Percentiles rank a stretch among this genome's conserved stretches.
Evolutionary conservation across 495 filamentous ascomycete genomes (phyloP).

Genomic region (Rhypophila decipiens): DNA sequence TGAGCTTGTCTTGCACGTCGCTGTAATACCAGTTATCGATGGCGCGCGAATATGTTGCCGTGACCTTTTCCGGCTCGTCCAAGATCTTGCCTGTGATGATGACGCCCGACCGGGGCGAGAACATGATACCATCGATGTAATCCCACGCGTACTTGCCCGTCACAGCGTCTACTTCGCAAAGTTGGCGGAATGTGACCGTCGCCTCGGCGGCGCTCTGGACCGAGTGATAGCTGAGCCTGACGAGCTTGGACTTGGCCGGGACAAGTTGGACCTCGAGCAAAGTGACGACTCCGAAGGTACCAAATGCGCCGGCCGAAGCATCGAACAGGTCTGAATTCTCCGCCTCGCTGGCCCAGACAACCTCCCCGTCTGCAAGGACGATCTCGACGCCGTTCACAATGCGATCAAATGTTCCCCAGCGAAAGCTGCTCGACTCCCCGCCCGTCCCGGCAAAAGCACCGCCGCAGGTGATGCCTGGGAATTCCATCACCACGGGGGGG

Average conservation of each 20-base stretch:
- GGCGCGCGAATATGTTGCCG: constrained; percentile 32
- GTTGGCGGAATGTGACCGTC: no score
- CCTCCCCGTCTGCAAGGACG: constrained; percentile 48
- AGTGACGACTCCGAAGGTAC: constrained; percentile 53
- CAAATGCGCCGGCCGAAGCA: constrained; percentile 52
- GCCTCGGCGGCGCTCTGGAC: constrained; percentile 5
- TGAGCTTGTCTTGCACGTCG: constrained; percentile 38
- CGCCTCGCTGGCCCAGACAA: constrained; percentile 29
- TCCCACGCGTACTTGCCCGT: constrained; percentile 29
- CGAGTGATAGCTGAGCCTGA: constrained; percentile 44
- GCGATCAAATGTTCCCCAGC: constrained; percentile 52
- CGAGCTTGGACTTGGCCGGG: constrained; percentile 42
- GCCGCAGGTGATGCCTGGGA: constrained; percentile 61
- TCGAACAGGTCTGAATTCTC: constrained; percentile 49
- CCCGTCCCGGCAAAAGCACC: constrained; percentile 57
- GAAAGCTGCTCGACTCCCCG: constrained; percentile 55
- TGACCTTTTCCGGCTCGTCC: constrained; percentile 23
- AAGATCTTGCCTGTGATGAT: constrained; percentile 47
- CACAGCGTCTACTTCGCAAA: constrained; percentile 4
- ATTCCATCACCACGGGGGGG: constrained; percentile 56
- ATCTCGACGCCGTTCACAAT: constrained; percentile 54
- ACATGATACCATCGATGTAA: constrained; percentile 44
- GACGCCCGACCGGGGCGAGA: constrained; percentile 38
- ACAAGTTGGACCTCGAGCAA: constrained; percentile 50
- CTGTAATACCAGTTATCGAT: constrained; percentile 44